These are phyloP conservation scores for Colletotrichum sp. DNA, from an alignment of 2,329 filamentous ascomycete genomes.

Conservation along the genomic window DNA sequence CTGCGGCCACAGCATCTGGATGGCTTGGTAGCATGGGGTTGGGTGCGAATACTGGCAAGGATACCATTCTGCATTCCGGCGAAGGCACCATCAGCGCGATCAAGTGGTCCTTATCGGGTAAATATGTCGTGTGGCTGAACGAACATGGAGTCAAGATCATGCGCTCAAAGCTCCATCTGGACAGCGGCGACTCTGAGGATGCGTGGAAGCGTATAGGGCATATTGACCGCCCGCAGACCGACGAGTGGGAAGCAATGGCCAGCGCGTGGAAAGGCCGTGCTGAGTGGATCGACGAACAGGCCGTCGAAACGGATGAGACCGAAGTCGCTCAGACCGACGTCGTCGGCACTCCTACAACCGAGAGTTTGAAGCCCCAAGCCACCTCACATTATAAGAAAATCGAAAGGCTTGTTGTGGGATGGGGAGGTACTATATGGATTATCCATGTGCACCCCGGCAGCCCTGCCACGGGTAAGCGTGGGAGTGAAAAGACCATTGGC, in stretches of 20 bases:
- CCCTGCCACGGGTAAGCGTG: conserved; percentile 67
- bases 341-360: conserved; percentile 47
- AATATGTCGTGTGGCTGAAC: conserved; percentile 93
- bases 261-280: conserved; percentile 90
- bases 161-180: conserved; percentile 84
- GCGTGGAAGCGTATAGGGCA: conserved; percentile 96
- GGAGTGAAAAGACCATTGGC: conserved; percentile 73
- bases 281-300: conserved; percentile 90
- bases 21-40: conserved; percentile 92
- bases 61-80: conserved; percentile 86
- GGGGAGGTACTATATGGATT: conserved; percentile 96
- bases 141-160: conserved; percentile 98
- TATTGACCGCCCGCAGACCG: conserved; percentile 83
- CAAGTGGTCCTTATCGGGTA: conserved; percentile 92
- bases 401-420: conserved; percentile 89
- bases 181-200: conserved; percentile 75
- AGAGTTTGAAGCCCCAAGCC: conserved; percentile 53
- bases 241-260: conserved; percentile 95
- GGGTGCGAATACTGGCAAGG: conserved; percentile 77
- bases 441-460: conserved; percentile 85
- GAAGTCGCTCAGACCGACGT: conserved; percentile 36
- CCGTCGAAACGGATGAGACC: conserved; percentile 75
- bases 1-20: conserved; percentile 81
- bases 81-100: conserved; percentile 91
- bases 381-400: conserved; percentile 52